Evolutionary conservation across 2,329 filamentous ascomycete genomes (phyloP).

Genomic region (Sclerotinia minor): DNA sequence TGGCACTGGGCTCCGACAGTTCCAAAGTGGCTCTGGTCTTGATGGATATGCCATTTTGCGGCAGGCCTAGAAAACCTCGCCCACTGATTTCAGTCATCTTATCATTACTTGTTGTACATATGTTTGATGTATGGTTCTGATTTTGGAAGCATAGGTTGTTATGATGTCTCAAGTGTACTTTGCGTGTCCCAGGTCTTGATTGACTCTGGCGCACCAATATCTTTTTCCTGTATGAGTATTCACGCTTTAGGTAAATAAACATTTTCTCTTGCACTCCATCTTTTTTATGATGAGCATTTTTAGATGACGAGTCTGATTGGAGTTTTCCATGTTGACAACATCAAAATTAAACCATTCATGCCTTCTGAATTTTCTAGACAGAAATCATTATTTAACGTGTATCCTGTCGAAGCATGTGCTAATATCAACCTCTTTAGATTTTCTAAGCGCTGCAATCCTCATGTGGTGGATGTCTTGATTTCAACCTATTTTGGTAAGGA

Average conservation of each 20-base stretch:
- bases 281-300: conserved; percentile 50
- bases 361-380: conserved; percentile 46
- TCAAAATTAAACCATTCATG: conserved; percentile 72
- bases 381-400: conserved; percentile 41
- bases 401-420: conserved; percentile 19
- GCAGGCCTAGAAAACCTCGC: conserved; percentile 99
- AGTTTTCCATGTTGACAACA: conserved; percentile 70
- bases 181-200: neutral
- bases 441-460: neutral
- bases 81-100: conserved; percentile 69
- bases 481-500: conserved; percentile 16
- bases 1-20: conserved; percentile 96
- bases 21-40: conserved; percentile 49
- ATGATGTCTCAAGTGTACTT: neutral
- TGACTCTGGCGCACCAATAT: neutral
- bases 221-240: neutral
- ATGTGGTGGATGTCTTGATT: too few relatives aligned
- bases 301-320: conserved; percentile 81
- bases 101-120: conserved; percentile 1
- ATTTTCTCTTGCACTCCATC: conserved; percentile 26
- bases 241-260: conserved; percentile 27
- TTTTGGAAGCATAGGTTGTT: conserved; percentile 14
- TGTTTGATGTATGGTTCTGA: conserved; percentile 18
- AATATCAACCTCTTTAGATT: neutral
- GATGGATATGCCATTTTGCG: conserved; percentile 87